Evolutionary conservation across 805 yeast genomes (phyloP).

Genomic region (Barnettozyma populi): DNA sequence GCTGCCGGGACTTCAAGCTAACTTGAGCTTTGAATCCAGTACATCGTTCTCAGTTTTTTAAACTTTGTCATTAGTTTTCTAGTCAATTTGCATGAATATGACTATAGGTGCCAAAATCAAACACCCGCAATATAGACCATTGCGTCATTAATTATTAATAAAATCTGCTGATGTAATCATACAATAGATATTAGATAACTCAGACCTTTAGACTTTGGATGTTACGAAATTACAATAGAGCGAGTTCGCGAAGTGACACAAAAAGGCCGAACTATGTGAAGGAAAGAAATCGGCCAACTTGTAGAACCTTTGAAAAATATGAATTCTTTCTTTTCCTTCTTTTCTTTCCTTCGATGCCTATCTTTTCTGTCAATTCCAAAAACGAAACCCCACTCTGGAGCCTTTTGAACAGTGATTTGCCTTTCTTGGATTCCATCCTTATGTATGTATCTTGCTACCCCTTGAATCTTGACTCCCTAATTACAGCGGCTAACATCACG

Average conservation of each 20-base stretch:
- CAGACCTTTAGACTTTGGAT: too few relatives aligned
- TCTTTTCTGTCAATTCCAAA: conserved; percentile 5
- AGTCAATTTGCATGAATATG: too few relatives aligned
- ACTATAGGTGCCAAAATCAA: too few relatives aligned
- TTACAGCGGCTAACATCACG: conserved; percentile 1
- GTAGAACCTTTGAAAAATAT: background rate
- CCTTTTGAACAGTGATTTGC: conserved; percentile 8
- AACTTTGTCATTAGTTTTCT: too few relatives aligned
- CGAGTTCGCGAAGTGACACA: background rate
- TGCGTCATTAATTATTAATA: too few relatives aligned
- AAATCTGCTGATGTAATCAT: too few relatives aligned
- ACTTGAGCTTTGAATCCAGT: too few relatives aligned
- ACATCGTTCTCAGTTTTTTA: too few relatives aligned
- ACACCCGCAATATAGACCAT: too few relatives aligned
- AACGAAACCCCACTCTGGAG: conserved; percentile 10
- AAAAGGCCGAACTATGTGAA: background rate
- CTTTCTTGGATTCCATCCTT: conserved; percentile 18
- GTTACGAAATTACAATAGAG: too few relatives aligned
- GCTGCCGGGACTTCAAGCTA: too few relatives aligned
- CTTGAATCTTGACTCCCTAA: background rate
- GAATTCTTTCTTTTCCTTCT: conserved; percentile 1
- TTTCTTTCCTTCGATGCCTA: background rate
- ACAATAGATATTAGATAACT: too few relatives aligned
- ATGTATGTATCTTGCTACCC: conserved; percentile 1
- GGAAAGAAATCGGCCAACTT: background rate